Conservation (phyloP, 164 flowering plant species). For the Vitis amurensis region DNA sequence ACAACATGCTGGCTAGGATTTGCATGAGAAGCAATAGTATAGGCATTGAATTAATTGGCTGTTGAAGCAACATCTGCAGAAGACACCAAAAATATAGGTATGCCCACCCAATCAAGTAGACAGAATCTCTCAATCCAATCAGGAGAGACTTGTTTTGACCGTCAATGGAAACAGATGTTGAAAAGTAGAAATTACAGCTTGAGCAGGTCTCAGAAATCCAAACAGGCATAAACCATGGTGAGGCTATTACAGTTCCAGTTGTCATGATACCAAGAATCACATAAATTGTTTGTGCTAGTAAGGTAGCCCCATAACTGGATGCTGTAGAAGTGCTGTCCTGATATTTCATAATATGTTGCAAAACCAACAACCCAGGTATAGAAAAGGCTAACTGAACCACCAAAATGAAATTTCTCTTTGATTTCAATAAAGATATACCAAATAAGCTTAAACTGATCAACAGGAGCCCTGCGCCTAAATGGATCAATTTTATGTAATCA, state of each 20-base stretch:
- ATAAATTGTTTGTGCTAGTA: constrained; percentile 53
- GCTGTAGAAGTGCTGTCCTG: constrained; percentile 27
- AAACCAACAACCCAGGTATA: constrained; percentile 48
- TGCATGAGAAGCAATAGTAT: constrained; percentile 64
- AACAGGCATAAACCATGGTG: constrained; percentile 73
- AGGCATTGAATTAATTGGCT: constrained; percentile 73
- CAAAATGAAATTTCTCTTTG: constrained; percentile 27
- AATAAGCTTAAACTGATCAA: constrained; percentile 39
- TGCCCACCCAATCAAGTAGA: constrained; percentile 61
- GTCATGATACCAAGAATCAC: constrained; percentile 36
- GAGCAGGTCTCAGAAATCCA: constrained; percentile 9
- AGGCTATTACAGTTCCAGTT: constrained; percentile 31
- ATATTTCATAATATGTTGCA: constrained; percentile 41
- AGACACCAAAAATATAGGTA: constrained; percentile 73
- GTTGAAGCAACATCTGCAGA: constrained; percentile 84
- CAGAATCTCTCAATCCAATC: constrained; percentile 36
- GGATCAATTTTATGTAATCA: constrained; percentile 36
- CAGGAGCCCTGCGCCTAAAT: constrained; percentile 46
- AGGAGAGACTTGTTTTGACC: constrained; percentile 10
- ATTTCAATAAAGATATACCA: constrained; percentile 29
- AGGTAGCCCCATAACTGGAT: constrained; percentile 39
- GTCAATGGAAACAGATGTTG: constrained; percentile 22
- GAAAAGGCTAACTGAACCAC: constrained; percentile 37
- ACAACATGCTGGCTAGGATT: constrained; percentile 42
- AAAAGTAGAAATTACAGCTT: constrained; percentile 5